A percentile compares a stretch with the other conserved stretches of the same genome.
Evolutionary conservation across 2,329 filamentous ascomycete species (phyloP).

Genomic region (Raffaelea arxii): DNA sequence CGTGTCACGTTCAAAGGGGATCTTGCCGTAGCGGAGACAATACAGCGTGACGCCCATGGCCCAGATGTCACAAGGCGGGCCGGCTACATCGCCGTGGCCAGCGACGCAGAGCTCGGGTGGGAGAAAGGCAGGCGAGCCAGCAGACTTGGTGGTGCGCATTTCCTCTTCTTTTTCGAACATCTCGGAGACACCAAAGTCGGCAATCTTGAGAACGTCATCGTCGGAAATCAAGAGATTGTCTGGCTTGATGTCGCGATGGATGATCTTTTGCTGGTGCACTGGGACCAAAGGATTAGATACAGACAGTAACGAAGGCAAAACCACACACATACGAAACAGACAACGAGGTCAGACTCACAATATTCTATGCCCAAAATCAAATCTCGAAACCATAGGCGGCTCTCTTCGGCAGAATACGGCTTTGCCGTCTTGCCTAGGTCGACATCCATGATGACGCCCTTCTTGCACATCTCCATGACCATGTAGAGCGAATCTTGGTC

Average conservation of each 20-base stretch:
- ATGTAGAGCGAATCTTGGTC: constrained; percentile 95
- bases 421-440: constrained; percentile 73
- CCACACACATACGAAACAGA: background rate
- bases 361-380: constrained; percentile 94
- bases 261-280: constrained; percentile 90
- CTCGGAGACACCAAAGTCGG: constrained; percentile 98
- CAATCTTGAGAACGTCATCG: constrained; percentile 91
- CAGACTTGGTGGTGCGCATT: constrained; percentile 89
- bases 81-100: constrained; percentile 79
- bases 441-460: constrained; percentile 94
- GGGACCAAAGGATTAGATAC: background rate
- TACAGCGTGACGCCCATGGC: constrained; percentile 96
- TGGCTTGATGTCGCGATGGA: constrained; percentile 95
- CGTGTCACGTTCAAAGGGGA: constrained; percentile 73
- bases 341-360: constrained; percentile 42
- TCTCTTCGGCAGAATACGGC: constrained; percentile 74
- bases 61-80: constrained; percentile 90
- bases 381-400: constrained; percentile 88
- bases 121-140: constrained; percentile 88
- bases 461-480: constrained; percentile 98
- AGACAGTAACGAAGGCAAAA: background rate
- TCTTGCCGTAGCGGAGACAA: constrained; percentile 77
- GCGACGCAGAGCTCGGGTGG: constrained; percentile 85
- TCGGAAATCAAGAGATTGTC: constrained; percentile 87
- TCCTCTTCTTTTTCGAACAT: constrained; percentile 83